Percentiles rank a stretch among this genome's conserved stretches.
These are phyloP conservation scores for Sporobolomyces roseus DNA, from an alignment of 768 basidiomycete genomes.

Conservation along the genomic window DNA sequence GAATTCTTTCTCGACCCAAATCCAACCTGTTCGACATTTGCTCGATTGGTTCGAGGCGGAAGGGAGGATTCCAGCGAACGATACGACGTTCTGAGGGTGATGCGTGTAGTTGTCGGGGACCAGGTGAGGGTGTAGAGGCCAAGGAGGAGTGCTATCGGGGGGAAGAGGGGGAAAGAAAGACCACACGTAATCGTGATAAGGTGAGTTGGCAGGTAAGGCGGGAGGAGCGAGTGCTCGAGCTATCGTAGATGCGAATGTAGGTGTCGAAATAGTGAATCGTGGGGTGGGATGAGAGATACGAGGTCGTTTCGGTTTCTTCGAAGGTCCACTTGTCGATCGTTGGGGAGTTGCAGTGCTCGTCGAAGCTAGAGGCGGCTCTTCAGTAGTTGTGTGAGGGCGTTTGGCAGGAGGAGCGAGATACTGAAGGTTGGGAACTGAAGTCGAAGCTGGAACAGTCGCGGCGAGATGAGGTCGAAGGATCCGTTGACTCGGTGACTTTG, in stretches of 20 bases:
- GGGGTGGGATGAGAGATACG: too few species aligned
- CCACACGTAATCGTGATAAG: constrained; percentile 9
- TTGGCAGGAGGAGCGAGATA: neutral
- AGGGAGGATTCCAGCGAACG: constrained; percentile 5
- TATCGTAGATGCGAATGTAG: neutral
- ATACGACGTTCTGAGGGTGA: constrained; percentile 8
- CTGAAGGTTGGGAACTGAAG: too few species aligned
- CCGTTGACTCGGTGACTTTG: too few species aligned
- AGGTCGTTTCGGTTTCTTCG: too few species aligned
- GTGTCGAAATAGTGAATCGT: neutral
- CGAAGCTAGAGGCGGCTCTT: neutral
- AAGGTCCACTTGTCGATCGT: too few species aligned
- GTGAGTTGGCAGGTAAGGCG: neutral
- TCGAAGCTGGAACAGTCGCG: neutral
- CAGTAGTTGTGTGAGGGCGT: neutral
- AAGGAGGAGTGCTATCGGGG: neutral
- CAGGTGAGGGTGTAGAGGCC: constrained; percentile 1
- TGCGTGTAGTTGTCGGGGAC: constrained; percentile 4
- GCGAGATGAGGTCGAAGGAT: too few species aligned
- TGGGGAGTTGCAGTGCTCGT: neutral
- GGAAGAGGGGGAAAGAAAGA: constrained; percentile 21
- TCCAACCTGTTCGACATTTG: neutral
- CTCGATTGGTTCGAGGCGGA: too few species aligned
- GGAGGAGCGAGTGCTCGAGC: neutral
- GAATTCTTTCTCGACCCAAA: constrained; percentile 4